Evolutionary conservation across 495 filamentous ascomycete genomes (phyloP).

Genomic region (Parachaetomium inaequale): DNA sequence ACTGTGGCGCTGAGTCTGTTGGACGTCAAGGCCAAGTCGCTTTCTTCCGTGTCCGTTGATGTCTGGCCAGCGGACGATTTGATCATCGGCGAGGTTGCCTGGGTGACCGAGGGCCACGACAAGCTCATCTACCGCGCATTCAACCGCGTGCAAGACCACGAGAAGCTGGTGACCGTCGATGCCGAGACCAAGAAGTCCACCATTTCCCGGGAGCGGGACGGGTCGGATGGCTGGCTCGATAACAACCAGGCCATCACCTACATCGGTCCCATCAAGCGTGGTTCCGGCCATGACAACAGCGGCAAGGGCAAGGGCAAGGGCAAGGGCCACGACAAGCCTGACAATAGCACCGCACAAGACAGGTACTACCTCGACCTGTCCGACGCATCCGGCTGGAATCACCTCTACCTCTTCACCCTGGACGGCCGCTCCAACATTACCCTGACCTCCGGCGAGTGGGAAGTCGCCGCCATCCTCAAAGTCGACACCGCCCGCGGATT

Average conservation of each 20-base stretch:
- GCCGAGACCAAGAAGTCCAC: slow-evolving; percentile 32
- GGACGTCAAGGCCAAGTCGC: slow-evolving; percentile 35
- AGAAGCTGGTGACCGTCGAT: slow-evolving; percentile 52
- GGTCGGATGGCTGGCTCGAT: slow-evolving; percentile 56
- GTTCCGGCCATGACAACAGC: not conserved
- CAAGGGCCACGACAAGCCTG: slow-evolving; percentile 11
- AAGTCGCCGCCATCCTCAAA: slow-evolving; percentile 49
- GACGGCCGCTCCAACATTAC: slow-evolving; percentile 42
- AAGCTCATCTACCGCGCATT: slow-evolving; percentile 52
- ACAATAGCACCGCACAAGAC: slow-evolving; percentile 12
- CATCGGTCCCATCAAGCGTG: slow-evolving; percentile 33
- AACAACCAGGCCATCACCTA: slow-evolving; percentile 49
- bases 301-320: slow-evolving; percentile 20
- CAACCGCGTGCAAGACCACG: slow-evolving; percentile 56
- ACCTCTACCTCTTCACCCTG: slow-evolving; percentile 54
- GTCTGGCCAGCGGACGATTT: slow-evolving; percentile 49
- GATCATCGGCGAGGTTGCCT: slow-evolving; percentile 55
- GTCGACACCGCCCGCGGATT: slow-evolving; percentile 47
- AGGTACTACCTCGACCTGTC: slow-evolving; percentile 54
- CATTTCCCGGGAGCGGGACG: slow-evolving; percentile 50
- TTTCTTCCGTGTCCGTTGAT: slow-evolving; percentile 35
- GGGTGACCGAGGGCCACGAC: slow-evolving; percentile 51
- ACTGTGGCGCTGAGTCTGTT: slow-evolving; percentile 51
- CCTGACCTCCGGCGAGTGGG: slow-evolving; percentile 55
- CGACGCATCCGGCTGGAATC: slow-evolving; percentile 53